Evolutionary conservation across 116 monocot genomes (phyloP).

Genomic region (Cymodocea nodosa): DNA sequence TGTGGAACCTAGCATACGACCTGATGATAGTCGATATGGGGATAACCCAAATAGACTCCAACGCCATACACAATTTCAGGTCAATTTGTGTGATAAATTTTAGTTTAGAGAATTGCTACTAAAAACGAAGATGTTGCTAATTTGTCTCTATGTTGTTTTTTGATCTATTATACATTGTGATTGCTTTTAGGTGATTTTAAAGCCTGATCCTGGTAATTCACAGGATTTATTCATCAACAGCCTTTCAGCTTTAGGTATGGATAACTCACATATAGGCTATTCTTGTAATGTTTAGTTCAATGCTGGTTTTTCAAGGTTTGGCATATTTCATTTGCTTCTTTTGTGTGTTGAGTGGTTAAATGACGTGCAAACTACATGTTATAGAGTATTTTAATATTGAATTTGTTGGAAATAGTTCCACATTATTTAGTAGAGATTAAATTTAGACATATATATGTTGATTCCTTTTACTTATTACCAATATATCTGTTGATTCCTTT

Average conservation of each 20-base stretch:
- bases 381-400: too few relatives aligned
- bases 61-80: constrained; percentile 98
- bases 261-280: not conserved
- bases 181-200: constrained; percentile 68
- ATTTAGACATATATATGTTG: too few relatives aligned
- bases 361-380: too few relatives aligned
- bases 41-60: constrained; percentile 99
- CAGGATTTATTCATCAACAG: constrained; percentile 85
- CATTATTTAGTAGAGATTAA: too few relatives aligned
- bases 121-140: not conserved
- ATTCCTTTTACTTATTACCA: too few relatives aligned
- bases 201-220: constrained; percentile 98
- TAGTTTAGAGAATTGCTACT: not conserved
- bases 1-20: constrained; percentile 91
- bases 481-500: too few relatives aligned
- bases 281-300: not conserved
- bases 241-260: constrained; percentile 75
- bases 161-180: not conserved
- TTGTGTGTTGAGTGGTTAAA: too few relatives aligned
- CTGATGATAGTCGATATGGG: constrained; percentile 96
- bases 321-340: too few relatives aligned
- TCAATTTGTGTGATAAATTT: constrained; percentile 9
- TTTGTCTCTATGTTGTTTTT: not conserved
- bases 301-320: not conserved
- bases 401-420: too few relatives aligned